Evolutionary conservation across 164 flowering plant genomes (phyloP).

Genomic region (Euptelea pleiosperma): DNA sequence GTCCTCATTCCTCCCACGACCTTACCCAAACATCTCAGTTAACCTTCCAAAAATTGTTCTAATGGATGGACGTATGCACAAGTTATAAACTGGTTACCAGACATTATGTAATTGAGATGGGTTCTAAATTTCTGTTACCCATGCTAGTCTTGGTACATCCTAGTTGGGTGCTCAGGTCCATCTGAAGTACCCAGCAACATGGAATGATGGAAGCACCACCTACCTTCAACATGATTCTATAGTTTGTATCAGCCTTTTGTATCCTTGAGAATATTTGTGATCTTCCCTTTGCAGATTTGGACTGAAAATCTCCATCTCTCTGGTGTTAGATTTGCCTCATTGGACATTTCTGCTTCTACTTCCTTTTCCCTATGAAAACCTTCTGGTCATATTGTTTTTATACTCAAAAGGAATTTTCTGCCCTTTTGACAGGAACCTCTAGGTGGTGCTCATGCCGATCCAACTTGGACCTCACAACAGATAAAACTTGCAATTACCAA

Average conservation of each 20-base stretch:
- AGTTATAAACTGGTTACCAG: not conserved
- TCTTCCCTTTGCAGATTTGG: no score
- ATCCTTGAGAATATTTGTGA: no score
- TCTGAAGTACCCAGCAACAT: not conserved
- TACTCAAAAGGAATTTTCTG: conserved; percentile 1
- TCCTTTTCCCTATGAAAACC: not conserved
- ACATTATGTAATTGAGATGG: not conserved
- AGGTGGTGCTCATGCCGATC: conserved; percentile 95
- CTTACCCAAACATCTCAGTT: not conserved
- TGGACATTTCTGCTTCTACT: not conserved
- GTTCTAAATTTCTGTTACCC: no score
- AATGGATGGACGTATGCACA: no score
- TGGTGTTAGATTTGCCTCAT: not conserved
- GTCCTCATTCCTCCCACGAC: not conserved
- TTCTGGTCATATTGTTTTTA: not conserved
- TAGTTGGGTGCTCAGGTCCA: no score
- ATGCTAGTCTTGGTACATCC: no score
- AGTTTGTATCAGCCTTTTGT: no score
- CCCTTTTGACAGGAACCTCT: conserved; percentile 76
- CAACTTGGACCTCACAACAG: conserved; percentile 86
- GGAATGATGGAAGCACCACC: no score
- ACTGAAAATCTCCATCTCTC: no score
- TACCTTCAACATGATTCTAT: no score
- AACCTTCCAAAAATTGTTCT: no score
- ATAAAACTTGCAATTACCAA: conserved; percentile 65